Evolutionary conservation across 257 asterid genomes (phyloP), one percentile per base, ranked within the genome.

Genomic region (Forsythia suspensa): DNA sequence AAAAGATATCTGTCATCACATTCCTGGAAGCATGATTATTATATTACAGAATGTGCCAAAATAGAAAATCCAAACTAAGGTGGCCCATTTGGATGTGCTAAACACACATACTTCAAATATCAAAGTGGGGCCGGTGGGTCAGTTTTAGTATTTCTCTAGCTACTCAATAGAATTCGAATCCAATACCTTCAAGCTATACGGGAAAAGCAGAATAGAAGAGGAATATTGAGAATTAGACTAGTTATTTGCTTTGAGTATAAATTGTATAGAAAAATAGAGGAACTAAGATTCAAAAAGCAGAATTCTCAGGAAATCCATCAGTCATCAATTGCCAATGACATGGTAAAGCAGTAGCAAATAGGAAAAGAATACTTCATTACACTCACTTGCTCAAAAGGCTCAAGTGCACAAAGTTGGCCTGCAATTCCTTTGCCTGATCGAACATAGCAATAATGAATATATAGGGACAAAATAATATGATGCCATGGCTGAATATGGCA

Each of bases 351-450:
- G 34, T 66, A 71, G 52, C 46, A 81, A 76, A 75, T 61, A 15
- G 72, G 77, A 46, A 80, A 36, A 77, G 80, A 72, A 24, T 57
- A 61, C 38, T 77, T 37, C 74, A 40, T 21, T 24, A 71, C 63
- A 90, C 98, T 82, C 82, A 95, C 99, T 90, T 91, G 95, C 96
- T 93, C 88, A 95, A 85, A 79, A 90, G 86, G 86, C 88, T 86
- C 87, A 95, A 85, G 82, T 93, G 97, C 74, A 86, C 89, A 76
- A 88, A 92, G 84, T 90, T 94, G 76, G 96, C 87, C 79, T 91
- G 97, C 79, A 97, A 81, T 87, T 95, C 98, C 89, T 89, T 93
- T 52, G 94, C 96, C 99, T 95, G 85, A 51, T 41, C 65, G 24
- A 75, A 77, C 15, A 81, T 12, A 80, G 76, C 36, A 74, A 75